phyloP scores from a whole-genome alignment of 345 rosid genomes.

The Psidium friedrichsthalianum region DNA sequence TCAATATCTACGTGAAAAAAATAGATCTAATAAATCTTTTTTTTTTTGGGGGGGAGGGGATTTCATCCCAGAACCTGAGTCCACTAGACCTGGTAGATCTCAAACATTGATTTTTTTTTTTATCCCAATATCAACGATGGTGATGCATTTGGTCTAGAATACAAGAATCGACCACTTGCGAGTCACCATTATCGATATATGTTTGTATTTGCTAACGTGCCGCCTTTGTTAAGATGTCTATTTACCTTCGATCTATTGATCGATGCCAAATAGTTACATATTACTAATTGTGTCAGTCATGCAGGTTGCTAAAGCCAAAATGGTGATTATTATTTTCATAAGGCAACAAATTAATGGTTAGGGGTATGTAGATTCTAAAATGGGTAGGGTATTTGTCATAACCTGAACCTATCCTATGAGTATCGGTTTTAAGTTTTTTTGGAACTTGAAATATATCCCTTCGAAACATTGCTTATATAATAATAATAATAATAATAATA shows the following conservation, averaged over 20 bases:
- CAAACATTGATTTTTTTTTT: not conserved
- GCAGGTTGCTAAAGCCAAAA: not conserved
- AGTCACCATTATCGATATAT: not conserved
- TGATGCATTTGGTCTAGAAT: not conserved
- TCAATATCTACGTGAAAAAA: not conserved
- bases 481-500: not conserved
- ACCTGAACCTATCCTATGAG: not conserved
- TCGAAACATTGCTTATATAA: not conserved
- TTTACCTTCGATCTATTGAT: not conserved
- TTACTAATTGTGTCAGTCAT: not conserved
- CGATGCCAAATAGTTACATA: not conserved
- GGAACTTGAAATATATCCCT: not conserved
- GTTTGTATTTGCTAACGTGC: not conserved
- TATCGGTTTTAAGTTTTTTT: not conserved
- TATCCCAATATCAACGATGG: not conserved
- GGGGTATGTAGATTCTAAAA: not conserved
- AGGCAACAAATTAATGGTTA: not conserved
- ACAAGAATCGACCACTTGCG: not conserved
- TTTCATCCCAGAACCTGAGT: not conserved
- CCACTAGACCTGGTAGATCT: not conserved
- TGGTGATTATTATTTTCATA: not conserved
- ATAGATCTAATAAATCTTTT: not conserved
- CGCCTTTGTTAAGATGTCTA: not conserved
- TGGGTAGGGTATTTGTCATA: not conserved
- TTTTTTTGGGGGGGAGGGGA: no score